Percentiles rank a stretch among this genome's conserved stretches.
Conservation (phyloP, 257 asterid genomes). For the Thymus quinquecostatus region DNA sequence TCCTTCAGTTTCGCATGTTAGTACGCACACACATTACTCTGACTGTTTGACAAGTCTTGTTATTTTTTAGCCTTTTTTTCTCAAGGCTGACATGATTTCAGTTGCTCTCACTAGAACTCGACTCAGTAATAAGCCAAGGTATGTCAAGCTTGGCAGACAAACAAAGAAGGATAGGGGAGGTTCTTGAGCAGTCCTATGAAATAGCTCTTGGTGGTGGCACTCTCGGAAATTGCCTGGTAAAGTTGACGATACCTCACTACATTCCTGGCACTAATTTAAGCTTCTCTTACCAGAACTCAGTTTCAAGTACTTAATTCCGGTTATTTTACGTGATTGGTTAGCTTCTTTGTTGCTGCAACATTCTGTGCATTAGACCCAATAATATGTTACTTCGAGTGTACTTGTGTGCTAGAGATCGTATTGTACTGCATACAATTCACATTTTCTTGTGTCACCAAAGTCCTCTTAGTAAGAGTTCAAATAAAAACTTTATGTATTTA, state of each 20-base stretch:
- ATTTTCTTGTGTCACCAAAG: background rate
- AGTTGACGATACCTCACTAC: slow-evolving; percentile 23
- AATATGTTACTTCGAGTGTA: background rate
- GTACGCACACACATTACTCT: slow-evolving; percentile 9
- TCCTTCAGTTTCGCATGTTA: slow-evolving; percentile 17
- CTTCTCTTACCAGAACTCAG: background rate
- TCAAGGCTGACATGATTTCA: slow-evolving; percentile 44
- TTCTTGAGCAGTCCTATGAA: slow-evolving; percentile 67
- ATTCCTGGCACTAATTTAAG: slow-evolving; percentile 13
- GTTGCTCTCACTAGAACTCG: slow-evolving; percentile 69
- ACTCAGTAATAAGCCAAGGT: slow-evolving; percentile 69
- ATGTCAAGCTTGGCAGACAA: slow-evolving; percentile 61
- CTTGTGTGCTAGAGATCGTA: slow-evolving; percentile 4
- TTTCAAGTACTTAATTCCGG: slow-evolving; percentile 5
- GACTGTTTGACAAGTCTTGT: slow-evolving; percentile 18
- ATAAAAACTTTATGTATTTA: background rate
- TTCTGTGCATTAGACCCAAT: slow-evolving; percentile 4
- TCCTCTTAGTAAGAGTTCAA: slow-evolving; percentile 1
- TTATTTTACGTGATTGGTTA: slow-evolving; percentile 22
- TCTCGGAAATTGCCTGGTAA: slow-evolving; percentile 83
- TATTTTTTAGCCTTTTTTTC: background rate
- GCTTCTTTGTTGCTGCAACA: slow-evolving; percentile 15
- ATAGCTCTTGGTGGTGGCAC: slow-evolving; percentile 76
- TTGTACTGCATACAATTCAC: background rate
- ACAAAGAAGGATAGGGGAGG: slow-evolving; percentile 62